Evolutionary conservation across 2,329 filamentous ascomycete species (phyloP).

Genomic region (Botryotinia convoluta): DNA sequence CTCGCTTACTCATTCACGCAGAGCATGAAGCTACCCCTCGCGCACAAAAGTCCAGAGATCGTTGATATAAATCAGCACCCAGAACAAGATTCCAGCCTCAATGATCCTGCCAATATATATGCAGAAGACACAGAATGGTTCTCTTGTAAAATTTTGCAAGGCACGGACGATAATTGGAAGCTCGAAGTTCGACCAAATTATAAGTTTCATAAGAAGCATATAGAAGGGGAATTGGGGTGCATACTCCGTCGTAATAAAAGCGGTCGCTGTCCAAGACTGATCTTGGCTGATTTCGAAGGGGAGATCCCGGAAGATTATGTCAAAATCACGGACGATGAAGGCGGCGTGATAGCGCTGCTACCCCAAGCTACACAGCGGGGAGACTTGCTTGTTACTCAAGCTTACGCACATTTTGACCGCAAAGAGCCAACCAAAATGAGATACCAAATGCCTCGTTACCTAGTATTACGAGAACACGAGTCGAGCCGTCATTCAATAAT

Average conservation of each 20-base stretch:
- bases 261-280: not conserved
- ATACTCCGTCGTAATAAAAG: not conserved
- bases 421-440: too few relatives aligned
- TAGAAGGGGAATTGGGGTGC: not conserved
- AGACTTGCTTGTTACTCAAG: not conserved
- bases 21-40: not conserved
- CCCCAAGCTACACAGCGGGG: not conserved
- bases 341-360: not conserved
- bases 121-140: not conserved
- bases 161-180: not conserved
- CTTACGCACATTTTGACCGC: not conserved
- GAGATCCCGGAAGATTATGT: not conserved
- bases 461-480: not conserved
- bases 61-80: not conserved
- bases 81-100: not conserved
- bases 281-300: not conserved
- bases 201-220: not conserved
- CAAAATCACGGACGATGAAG: not conserved
- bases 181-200: not conserved
- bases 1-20: not conserved
- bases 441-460: not conserved
- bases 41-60: not conserved
- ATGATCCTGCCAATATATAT: not conserved
- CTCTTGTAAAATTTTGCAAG: not conserved
- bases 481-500: not conserved